Base-by-base conservation (phyloP, 306 rosid species). In the Mimosa bimucronata region DNA sequence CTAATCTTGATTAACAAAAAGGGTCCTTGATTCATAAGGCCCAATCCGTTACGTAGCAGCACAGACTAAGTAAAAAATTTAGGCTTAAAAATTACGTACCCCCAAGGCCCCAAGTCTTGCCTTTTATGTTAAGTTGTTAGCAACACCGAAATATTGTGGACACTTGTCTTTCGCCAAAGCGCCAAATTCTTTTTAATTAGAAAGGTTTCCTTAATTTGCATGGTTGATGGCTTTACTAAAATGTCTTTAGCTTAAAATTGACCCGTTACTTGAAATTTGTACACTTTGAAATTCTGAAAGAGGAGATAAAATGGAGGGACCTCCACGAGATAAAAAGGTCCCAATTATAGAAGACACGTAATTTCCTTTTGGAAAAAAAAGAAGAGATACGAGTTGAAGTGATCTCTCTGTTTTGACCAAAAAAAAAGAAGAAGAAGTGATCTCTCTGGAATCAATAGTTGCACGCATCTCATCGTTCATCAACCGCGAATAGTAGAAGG, bases 401-500 rank as follows among this genome's bases (percentile, higher is more conserved):
- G n/a, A n/a, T n/a, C n/a, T n/a, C n/a, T n/a, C n/a, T n/a, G n/a
- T n/a, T n/a, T n/a, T n/a, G n/a, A n/a, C n/a, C n/a, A n/a, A n/a
- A n/a, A n/a, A n/a, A n/a, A n/a, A n/a, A n/a, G n/a, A n/a, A n/a
- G n/a, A n/a, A n/a, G n/a, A n/a, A n/a, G n/a, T n/a, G 34, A 52
- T 69, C 26, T 25, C 45, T 42, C 74, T 13, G 21, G 55, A 69
- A 41, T 41, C 52, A 40, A 10, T 29, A 21, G 4, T 40, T 40
- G 52, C 31, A 10, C 52, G 52, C 52, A 67, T 38, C 73, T 68
- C 73, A 40, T 11, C 55, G 6, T 69, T 69, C 52, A 40, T 68
- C 52, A 40, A 11, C 28, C 19, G 9, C 41, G 19, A 68, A 11
- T 21, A 11, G 34, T 5, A 21, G 52, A 68, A 68, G 73, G 15